Percentiles rank a stretch among this genome's conserved stretches.
Conservation (phyloP, 495 filamentous ascomycete species). For the Aspergillus nanangensis region DNA sequence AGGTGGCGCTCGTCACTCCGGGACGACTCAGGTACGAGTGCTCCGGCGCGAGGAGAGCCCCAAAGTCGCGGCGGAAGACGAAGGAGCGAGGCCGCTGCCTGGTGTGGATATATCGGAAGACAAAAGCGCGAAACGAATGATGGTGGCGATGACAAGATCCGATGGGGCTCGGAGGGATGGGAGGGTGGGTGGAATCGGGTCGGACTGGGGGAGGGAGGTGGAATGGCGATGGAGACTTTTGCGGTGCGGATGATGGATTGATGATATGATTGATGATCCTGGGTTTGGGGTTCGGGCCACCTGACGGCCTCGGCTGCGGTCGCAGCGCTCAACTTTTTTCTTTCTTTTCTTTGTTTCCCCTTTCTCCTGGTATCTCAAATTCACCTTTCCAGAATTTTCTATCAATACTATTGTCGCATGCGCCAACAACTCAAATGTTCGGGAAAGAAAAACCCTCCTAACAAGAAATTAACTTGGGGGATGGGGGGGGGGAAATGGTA, state of each 20-base stretch:
- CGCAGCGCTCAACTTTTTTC: slow-evolving; percentile 14
- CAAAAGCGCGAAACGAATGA: slow-evolving; percentile 4
- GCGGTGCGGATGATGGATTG: slow-evolving; percentile 12
- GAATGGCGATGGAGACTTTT: slow-evolving; percentile 4
- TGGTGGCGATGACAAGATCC: slow-evolving; percentile 1
- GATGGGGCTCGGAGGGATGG: too few relatives aligned
- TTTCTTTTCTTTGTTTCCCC: slow-evolving; percentile 2
- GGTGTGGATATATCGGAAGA: slow-evolving; percentile 7
- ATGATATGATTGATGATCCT: slow-evolving; percentile 18
- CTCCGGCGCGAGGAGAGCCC: slow-evolving; percentile 34
- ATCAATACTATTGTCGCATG: too few relatives aligned
- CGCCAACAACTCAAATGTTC: neutral
- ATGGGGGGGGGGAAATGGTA: too few relatives aligned
- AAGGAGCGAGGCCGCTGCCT: slow-evolving; percentile 7
- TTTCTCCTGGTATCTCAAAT: neutral
- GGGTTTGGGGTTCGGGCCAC: slow-evolving; percentile 22
- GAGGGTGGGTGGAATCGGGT: neutral
- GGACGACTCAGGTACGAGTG: slow-evolving; percentile 37
- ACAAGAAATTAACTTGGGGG: neutral
- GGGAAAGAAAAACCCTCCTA: neutral
- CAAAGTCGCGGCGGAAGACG: slow-evolving; percentile 15
- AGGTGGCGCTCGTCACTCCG: slow-evolving; percentile 40
- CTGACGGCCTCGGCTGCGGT: slow-evolving; percentile 27
- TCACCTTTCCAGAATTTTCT: too few relatives aligned
- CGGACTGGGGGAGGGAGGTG: too few relatives aligned